Conservation (phyloP, 495 filamentous ascomycete species). For the Aspergillus haitiensis region DNA sequence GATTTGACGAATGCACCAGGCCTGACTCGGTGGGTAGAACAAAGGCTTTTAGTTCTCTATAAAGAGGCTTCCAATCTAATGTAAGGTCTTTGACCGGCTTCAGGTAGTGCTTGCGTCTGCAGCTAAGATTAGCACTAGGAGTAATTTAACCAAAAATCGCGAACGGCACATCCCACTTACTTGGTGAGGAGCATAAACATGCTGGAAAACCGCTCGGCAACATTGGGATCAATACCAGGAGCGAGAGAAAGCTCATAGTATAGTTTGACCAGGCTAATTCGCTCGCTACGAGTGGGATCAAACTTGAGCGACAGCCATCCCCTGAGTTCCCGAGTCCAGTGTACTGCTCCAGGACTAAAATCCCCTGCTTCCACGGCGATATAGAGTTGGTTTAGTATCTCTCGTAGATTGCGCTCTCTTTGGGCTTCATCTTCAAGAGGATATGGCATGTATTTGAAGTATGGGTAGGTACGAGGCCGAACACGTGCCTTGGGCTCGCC, state of each 20-base stretch:
- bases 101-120: constrained; percentile 91
- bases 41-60: constrained; percentile 84
- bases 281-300: constrained; percentile 79
- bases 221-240: constrained; percentile 77
- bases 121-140: constrained; percentile 31
- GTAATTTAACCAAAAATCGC: background rate
- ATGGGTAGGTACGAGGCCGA: constrained; percentile 88
- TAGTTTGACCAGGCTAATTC: constrained; percentile 79
- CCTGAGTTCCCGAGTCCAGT: constrained; percentile 95
- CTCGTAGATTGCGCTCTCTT: constrained; percentile 69
- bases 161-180: constrained; percentile 48
- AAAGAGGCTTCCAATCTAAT: constrained; percentile 90
- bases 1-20: constrained; percentile 59
- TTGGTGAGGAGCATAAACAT: constrained; percentile 95
- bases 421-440: constrained; percentile 72
- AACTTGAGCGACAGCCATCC: constrained; percentile 97
- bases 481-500: constrained; percentile 63
- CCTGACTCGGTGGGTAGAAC: constrained; percentile 81
- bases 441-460: constrained; percentile 86
- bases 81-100: constrained; percentile 83
- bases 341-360: constrained; percentile 87
- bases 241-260: constrained; percentile 95
- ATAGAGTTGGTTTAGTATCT: constrained; percentile 90
- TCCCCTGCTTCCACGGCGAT: constrained; percentile 88
- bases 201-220: constrained; percentile 88